Conservation (phyloP, 345 rosid species). For the Sisymbrium altissimum region DNA sequence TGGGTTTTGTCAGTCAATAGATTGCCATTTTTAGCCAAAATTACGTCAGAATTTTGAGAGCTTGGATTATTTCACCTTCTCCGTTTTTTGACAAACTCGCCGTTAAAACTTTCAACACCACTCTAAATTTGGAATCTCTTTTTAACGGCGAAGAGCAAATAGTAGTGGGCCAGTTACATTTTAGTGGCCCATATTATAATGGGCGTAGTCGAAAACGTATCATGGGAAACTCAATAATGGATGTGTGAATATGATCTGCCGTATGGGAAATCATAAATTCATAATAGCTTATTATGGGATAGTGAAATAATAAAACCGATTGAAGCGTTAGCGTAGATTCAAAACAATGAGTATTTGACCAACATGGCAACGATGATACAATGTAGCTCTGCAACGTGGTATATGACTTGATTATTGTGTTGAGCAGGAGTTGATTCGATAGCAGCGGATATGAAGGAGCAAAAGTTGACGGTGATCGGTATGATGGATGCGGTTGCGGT, state of each 20-base stretch:
- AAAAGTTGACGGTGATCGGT: constrained; percentile 86
- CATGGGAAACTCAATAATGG: neutral
- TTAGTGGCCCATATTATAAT: neutral
- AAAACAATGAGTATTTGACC: neutral
- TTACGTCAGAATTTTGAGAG: constrained; percentile 2
- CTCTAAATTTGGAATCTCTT: too few species aligned
- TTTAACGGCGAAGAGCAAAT: neutral
- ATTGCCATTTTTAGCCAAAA: neutral
- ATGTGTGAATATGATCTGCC: neutral
- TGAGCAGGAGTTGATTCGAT: constrained; percentile 81
- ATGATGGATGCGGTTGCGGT: constrained; percentile 82
- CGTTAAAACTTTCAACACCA: too few species aligned
- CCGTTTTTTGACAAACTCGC: neutral
- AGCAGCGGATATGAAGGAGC: constrained; percentile 83
- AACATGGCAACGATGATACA: constrained; percentile 2
- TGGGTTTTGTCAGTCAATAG: neutral
- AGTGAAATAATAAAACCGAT: neutral
- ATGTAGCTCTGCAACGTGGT: neutral
- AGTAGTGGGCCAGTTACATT: neutral
- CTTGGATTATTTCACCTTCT: neutral
- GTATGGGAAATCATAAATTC: neutral
- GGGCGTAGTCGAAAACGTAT: neutral
- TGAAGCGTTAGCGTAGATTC: neutral
- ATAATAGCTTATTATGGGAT: too few species aligned
- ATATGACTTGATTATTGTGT: neutral